Base-by-base conservation (phyloP, 345 rosid genomes). In the Camelina hispida region DNA sequence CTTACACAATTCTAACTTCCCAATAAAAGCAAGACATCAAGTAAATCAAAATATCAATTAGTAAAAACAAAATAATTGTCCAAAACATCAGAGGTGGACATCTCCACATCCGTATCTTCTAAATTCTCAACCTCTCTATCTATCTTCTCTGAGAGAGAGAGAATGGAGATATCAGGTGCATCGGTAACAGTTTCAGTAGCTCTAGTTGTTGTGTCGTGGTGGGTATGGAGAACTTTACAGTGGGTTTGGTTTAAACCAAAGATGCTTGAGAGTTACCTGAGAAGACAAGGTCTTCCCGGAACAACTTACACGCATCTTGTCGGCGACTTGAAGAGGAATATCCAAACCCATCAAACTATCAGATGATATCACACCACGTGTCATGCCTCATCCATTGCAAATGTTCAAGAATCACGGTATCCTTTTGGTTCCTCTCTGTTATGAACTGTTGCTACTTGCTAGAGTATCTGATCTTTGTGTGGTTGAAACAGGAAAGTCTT, bases 401-500 rank as follows among this genome's bases (percentile, higher is more conserved):
- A 75, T 70, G 74, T 35, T 69, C 17, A 75, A 76, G 43, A 75
- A 60, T 43, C 9, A 75, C 48, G 83, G 80, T 75, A 63, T 47
- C 65, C 15, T 52, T 59, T 68, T 69, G 66, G 58, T 66, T 22
- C 23, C n/a, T 23, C 16, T 62, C 2, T 43, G 20, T 64, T 55
- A 28, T 14, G 10, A 46, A 15, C 1, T 54, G 18, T 30, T 30
- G 5, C 28, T 23, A 1, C n/a, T n/a, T n/a, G n/a, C n/a, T 44
- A 0, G 17, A 46, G 22, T 53, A 32, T 32, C 17, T 42, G 37
- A 42, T 53, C 44, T 32, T 15, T 66, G 0, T 40, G 37, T 50
- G 55, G 54, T 1, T 59, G 65, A 18, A 32, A 81, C 81, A 82
- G 90, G 90, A 3, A 83, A 66, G 32, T 72, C 69, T 17, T 79